These are phyloP conservation scores for Saccharomycopsis javanensis DNA, from an alignment of 805 yeast genomes.

Conservation along the genomic window DNA sequence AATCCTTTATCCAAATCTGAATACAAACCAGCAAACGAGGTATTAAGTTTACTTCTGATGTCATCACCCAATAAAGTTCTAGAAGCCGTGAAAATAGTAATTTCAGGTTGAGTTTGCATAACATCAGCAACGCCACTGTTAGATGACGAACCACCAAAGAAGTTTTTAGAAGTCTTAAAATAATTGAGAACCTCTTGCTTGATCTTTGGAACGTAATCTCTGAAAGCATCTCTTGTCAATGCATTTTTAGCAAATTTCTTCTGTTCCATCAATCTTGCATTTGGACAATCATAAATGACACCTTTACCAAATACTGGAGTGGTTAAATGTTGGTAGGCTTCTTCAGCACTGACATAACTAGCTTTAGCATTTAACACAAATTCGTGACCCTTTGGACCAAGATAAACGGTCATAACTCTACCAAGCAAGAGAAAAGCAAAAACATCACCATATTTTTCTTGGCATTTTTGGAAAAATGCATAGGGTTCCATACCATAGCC, in stretches of 20 bases:
- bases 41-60: conserved; percentile 72
- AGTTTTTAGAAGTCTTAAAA: conserved; percentile 44
- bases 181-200: conserved; percentile 66
- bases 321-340: conserved; percentile 91
- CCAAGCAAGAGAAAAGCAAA: conserved; percentile 87
- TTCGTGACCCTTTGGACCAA: conserved; percentile 97
- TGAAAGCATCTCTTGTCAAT: conserved; percentile 75
- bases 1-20: conserved; percentile 94
- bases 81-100: conserved; percentile 94
- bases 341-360: conserved; percentile 90
- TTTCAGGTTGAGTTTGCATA: conserved; percentile 81
- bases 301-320: conserved; percentile 99
- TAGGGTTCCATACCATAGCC: conserved; percentile 90
- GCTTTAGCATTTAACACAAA: conserved; percentile 86
- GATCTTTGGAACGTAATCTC: conserved; percentile 79
- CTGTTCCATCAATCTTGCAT: conserved; percentile 91
- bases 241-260: conserved; percentile 93
- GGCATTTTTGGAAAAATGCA: conserved; percentile 72
- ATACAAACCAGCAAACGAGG: conserved; percentile 75
- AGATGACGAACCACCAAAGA: conserved; percentile 27
- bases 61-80: conserved; percentile 87
- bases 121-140: conserved; percentile 51
- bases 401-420: conserved; percentile 84
- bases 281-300: conserved; percentile 95
- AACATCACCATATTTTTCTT: conserved; percentile 81